Base-by-base conservation (phyloP, 2,329 filamentous ascomycete genomes). In the Fonsecaea erecta region DNA sequence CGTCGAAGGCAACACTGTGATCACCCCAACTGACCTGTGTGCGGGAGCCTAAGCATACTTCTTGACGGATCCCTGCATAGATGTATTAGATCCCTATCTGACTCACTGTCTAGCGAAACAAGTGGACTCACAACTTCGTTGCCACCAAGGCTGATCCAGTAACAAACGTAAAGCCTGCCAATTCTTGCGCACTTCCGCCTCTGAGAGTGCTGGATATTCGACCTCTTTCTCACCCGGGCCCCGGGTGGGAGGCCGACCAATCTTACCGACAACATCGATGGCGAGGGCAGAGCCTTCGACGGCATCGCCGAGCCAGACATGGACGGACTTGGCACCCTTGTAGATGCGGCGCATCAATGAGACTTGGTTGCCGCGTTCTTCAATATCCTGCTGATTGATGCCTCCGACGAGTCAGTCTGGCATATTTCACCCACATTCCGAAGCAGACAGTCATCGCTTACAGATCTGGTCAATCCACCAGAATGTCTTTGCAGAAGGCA, bases 271-370 rank as follows among this genome's bases (percentile, higher is more conserved):
- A 8, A 66, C 14, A 9, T 66, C 55, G 14, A 66, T 59, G 24
- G 65, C 70, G 14, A 54, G 43, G 12, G 56, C 46, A 32, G 51
- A 65, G 21, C 65, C 62, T 16, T 61, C 54, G 14, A 65, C 52
- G 7, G 65, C 63, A 21, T 60, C 30, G 12, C 65, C 69, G n/a
- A 71, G 60, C 70, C 70, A 71, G 11, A 70, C 43, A 30, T 67
- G 54, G 2, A 70, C 68, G 48, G 57, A 63, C 7, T 21, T 32
- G 5, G 68, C 69, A 21, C 55, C 62, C 37, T 63, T 57, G 21
- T 65, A 70, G 37, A 69, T 65, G 24, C 63, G 58, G 24, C 67
- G 61, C 68, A 70, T 69, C 52, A 70, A 54, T 1, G 57, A n/a
- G 24, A 69, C 68, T 26, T 69, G 68, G 12, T 40, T 34, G 11